phyloP scores from a whole-genome alignment of 1,284 basidiomycete genomes.

The Malassezia furfur region DNA sequence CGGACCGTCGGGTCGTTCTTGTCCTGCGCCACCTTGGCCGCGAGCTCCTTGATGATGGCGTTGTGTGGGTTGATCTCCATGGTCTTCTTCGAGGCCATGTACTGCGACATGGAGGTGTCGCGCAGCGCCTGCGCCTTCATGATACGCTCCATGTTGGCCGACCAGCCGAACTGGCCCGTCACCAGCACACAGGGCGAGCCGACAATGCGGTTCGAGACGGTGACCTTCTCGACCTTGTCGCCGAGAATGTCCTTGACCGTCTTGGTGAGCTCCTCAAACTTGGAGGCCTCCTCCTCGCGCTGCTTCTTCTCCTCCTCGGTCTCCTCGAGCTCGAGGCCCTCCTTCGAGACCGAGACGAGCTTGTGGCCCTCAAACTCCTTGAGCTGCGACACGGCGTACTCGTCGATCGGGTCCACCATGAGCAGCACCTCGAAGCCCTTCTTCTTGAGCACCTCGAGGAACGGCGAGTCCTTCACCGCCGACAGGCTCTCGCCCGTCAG shows the following conservation, averaged over 20 bases:
- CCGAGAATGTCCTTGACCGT: slow-evolving; percentile 96
- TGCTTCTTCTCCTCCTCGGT: slow-evolving; percentile 90
- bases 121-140: slow-evolving; percentile 99
- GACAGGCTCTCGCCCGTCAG: slow-evolving; percentile 95
- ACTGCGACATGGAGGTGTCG: slow-evolving; percentile 96
- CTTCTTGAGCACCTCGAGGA: slow-evolving; percentile 99
- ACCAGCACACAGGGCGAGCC: slow-evolving; percentile 54
- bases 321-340: slow-evolving; percentile 98
- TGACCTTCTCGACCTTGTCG: slow-evolving; percentile 99
- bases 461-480: slow-evolving; percentile 84
- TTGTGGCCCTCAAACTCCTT: slow-evolving; percentile 99
- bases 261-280: slow-evolving; percentile 81
- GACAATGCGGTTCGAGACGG: slow-evolving; percentile 76
- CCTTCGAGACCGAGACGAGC: slow-evolving; percentile 95
- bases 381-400: slow-evolving; percentile 68
- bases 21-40: slow-evolving; percentile 86
- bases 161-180: slow-evolving; percentile 98
- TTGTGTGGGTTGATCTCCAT: slow-evolving; percentile 92
- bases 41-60: slow-evolving; percentile 91
- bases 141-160: slow-evolving; percentile 98
- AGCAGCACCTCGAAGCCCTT: slow-evolving; percentile 98
- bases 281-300: slow-evolving; percentile 76
- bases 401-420: slow-evolving; percentile 68
- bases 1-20: slow-evolving; percentile 90
- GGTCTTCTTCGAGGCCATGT: slow-evolving; percentile 92